Percentiles rank a stretch among this genome's conserved stretches.
Conservation (phyloP, 345 rosid genomes). For the Populus euphratica region DNA sequence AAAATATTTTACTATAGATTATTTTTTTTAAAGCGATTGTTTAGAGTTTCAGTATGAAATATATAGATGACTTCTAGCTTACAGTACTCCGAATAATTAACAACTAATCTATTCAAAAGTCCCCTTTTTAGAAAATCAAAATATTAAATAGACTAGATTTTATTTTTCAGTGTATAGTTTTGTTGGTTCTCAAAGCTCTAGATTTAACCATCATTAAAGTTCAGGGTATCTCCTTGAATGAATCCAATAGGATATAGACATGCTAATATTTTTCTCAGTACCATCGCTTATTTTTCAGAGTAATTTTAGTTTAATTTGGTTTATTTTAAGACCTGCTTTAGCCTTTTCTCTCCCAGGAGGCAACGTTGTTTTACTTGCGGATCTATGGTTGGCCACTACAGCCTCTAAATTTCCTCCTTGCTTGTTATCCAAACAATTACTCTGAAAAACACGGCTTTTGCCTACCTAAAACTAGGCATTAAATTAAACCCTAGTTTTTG, state of each 20-base stretch:
- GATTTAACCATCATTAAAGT: neutral
- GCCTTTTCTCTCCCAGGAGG: neutral
- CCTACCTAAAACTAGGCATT: neutral
- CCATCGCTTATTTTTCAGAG: neutral
- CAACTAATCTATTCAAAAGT: too few species aligned
- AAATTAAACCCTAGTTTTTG: neutral
- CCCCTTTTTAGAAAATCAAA: too few species aligned
- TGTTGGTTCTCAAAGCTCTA: too few species aligned
- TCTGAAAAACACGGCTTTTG: too few species aligned
- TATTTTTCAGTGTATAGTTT: too few species aligned
- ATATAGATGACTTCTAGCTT: too few species aligned
- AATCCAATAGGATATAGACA: neutral
- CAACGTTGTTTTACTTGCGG: neutral
- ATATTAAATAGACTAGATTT: too few species aligned
- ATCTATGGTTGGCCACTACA: slow-evolving; percentile 20
- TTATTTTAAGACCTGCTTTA: neutral
- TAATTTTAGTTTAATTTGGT: neutral
- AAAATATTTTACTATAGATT: too few species aligned
- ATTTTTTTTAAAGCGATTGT: fast-evolving
- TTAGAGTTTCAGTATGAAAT: too few species aligned
- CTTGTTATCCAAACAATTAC: slow-evolving; percentile 8
- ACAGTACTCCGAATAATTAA: too few species aligned
- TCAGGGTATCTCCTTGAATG: neutral
- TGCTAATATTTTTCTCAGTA: neutral
- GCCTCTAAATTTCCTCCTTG: slow-evolving; percentile 6